Evolutionary conservation across 163 green algal species (phyloP), one percentile per base, ranked within the genome.

Genomic region (Coccomyxa subellipsoidea): DNA sequence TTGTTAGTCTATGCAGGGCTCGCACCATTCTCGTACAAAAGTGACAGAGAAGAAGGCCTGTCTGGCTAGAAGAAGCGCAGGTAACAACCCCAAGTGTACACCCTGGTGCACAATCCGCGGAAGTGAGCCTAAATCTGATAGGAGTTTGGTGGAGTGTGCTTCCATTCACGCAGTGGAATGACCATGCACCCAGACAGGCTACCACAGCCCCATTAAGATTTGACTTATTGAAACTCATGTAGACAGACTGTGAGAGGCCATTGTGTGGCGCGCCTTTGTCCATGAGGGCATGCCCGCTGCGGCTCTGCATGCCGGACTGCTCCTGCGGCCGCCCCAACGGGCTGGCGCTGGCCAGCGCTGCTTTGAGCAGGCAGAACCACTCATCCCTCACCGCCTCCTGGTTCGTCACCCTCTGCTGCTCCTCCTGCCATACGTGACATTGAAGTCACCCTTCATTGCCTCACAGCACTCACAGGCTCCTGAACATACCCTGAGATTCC

Each of bases 371-470:
- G 0, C 59, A 69, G 18, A 93, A 88, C 83, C 88, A 90, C 31
- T 82, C 82, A 79, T 95, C 91, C 23, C 90, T 80, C 78, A 80
- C 90, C 12, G 76, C 83, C 83, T 94, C 91, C 21, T 90, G 83
- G 85, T 94, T 94, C 38, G 34, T 88, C 34, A 92, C 69, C n/a
- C 70, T 79, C 59, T 83, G 83, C 69, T 92, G 89, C 82, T 92
- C 89, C 77, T 87, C 88, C 86, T 90, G 80, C 83, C 34, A 59
- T 8, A 18, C 47, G 23, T 18, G 47, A 59, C n/a, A n/a, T n/a
- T n/a, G n/a, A n/a, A n/a, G n/a, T n/a, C n/a, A n/a, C 47, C 47
- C 12, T 18, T 29, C 47, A 66, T 29, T 66, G 12, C 47, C 47
- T 66, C 47, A 66, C 12, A 66, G 18, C 18, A 29, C 12, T 66